These are phyloP conservation scores for Rhizophagus sp. DNA, from an alignment of 192 early-diverging fungal genomes.

Conservation along the genomic window DNA sequence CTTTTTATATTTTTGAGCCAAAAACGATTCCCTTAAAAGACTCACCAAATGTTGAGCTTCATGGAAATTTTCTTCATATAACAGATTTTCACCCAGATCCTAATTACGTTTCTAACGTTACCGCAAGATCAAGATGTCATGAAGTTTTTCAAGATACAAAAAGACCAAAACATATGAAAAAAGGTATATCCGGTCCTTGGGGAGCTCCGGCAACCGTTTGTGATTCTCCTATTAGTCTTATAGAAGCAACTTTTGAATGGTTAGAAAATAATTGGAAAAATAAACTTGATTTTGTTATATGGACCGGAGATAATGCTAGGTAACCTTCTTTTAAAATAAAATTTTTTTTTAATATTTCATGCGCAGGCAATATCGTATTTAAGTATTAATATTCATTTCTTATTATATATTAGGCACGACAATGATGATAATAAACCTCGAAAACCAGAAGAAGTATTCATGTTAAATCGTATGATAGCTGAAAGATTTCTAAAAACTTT, in stretches of 20 bases:
- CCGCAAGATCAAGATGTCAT: conserved; percentile 65
- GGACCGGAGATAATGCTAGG: conserved; percentile 79
- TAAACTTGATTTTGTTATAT: conserved; percentile 70
- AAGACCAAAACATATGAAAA: conserved; percentile 39
- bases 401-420: conserved; percentile 57
- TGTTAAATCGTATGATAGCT: conserved; percentile 54
- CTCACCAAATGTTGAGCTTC: not conserved
- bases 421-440: conserved; percentile 64
- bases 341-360: not conserved
- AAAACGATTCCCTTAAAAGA: not conserved
- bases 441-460: conserved; percentile 59
- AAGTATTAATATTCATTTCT: no score
- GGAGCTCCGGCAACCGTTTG: conserved; percentile 63
- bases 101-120: conserved; percentile 56
- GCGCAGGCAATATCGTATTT: no score
- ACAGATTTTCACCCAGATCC: conserved; percentile 75
- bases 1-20: not conserved
- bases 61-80: conserved; percentile 71
- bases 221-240: conserved; percentile 60
- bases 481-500: conserved; percentile 51
- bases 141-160: conserved; percentile 25
- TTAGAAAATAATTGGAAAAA: conserved; percentile 51
- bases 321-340: not conserved
- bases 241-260: conserved; percentile 62
- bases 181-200: conserved; percentile 50